These are phyloP conservation scores for Hippophae gyantsensis DNA, from an alignment of 306 rosid species.

Conservation along the genomic window DNA sequence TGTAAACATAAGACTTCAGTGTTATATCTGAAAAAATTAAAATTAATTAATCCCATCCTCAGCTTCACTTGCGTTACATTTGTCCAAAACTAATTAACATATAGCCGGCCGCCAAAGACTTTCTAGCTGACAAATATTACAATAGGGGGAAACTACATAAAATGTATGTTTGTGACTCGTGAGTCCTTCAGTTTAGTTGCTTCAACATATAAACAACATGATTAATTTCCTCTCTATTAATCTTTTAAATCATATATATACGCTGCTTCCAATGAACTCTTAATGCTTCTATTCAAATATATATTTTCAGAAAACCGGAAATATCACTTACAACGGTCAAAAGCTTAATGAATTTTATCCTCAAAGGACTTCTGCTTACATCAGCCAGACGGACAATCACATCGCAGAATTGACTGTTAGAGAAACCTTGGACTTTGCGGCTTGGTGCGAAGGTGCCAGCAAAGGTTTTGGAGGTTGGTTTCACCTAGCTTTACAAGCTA, in stretches of 20 bases:
- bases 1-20: no score
- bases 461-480: constrained; percentile 60
- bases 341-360: constrained; percentile 53
- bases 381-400: constrained; percentile 84
- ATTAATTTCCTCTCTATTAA: not conserved
- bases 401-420: constrained; percentile 74
- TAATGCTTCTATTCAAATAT: not conserved
- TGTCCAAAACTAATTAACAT: no score
- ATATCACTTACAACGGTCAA: constrained; percentile 63
- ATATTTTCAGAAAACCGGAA: constrained; percentile 48
- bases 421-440: constrained; percentile 87
- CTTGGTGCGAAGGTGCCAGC: constrained; percentile 85
- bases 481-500: not conserved
- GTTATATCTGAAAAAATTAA: no score
- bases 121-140: no score
- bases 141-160: no score
- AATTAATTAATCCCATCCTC: no score
- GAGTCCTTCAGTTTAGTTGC: no score
- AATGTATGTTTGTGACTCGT: no score
- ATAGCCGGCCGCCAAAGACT: no score
- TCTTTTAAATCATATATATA: not conserved
- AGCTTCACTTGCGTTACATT: no score
- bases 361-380: constrained; percentile 78
- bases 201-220: not conserved
- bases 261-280: not conserved